Evolutionary conservation across 176 grass and related monocot genomes (phyloP), one percentile per base, ranked within the genome.

Genomic region (Avena atlantica): DNA sequence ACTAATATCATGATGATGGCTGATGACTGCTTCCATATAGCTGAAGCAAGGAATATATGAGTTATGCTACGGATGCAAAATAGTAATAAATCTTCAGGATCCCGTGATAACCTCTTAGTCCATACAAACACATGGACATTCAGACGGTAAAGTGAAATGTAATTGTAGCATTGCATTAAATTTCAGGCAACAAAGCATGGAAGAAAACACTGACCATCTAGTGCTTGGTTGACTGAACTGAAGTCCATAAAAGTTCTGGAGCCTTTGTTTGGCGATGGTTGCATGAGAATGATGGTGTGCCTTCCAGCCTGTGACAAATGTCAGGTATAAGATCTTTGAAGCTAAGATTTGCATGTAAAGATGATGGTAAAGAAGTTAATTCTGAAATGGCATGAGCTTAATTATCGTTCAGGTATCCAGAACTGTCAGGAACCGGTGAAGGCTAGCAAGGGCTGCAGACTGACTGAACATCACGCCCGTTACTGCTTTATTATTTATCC

Each of bases 231-330:
- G 56, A 97, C 80, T 24, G 95, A 91, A 91, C 79, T 74, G 59
- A 84, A 97, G 61, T 91, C 92, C 92, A 97, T 91, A 64, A 97
- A 97, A 60, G 92, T 97, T 70, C 95, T 94, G 1, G 89, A 85
- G 2, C 63, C 78, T 79, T 93, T 89, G 78, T 88, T 97, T 20
- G 75, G 89, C 2, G 89, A 93, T 20, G 87, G 84, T 62, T 97
- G 95, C 76, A 97, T 81, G 84, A 95, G 82, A 86, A 95, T 79
- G 57, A 97, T 97, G 67, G 92, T 95, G 72, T 95, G 87, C 85
- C 87, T 95, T 69, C 92, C 92, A 53, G 89, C 89, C 89, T 94
- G 72, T 17, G 72, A 59, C 19, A 75, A 75, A 56, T 27, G 12
- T 29, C 59, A 63, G 15, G 24, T 31, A 86, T 76, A 44, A 78